Evolutionary conservation across 2,329 filamentous ascomycete genomes (phyloP).

Genomic region (Claviceps quebecensis): DNA sequence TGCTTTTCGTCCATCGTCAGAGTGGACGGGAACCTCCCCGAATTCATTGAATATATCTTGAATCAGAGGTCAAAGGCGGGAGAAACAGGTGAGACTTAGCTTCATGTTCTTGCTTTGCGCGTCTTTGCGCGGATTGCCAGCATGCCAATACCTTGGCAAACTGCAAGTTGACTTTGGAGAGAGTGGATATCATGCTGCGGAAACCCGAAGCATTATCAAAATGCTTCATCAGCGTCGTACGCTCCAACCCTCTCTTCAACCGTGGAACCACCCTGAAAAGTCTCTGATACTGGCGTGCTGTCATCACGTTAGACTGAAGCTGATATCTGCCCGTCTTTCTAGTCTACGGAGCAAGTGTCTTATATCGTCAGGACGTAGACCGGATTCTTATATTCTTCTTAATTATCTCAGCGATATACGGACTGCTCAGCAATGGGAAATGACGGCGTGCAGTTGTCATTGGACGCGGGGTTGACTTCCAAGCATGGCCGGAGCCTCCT

Average conservation of each 20-base stretch:
- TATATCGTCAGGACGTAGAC: conserved; percentile 6
- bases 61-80: neutral
- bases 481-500: conserved; percentile 40
- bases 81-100: neutral
- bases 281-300: neutral
- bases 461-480: conserved; percentile 27
- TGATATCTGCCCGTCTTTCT: neutral
- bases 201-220: neutral
- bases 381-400: neutral
- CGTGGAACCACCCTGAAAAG: neutral
- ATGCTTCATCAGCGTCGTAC: neutral
- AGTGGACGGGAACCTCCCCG: conserved; percentile 12
- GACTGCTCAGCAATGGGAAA: conserved; percentile 26
- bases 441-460: conserved; percentile 26
- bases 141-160: neutral
- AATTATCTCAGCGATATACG: conserved; percentile 19
- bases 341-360: neutral
- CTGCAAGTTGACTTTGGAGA: neutral
- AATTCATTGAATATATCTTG: conserved; percentile 7
- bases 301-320: neutral
- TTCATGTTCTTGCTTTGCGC: neutral
- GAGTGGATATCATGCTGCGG: neutral
- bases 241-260: neutral
- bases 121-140: neutral
- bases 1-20: conserved; percentile 9